Conservation (phyloP, 1,284 basidiomycete species). For the Ganoderma lucidum region DNA sequence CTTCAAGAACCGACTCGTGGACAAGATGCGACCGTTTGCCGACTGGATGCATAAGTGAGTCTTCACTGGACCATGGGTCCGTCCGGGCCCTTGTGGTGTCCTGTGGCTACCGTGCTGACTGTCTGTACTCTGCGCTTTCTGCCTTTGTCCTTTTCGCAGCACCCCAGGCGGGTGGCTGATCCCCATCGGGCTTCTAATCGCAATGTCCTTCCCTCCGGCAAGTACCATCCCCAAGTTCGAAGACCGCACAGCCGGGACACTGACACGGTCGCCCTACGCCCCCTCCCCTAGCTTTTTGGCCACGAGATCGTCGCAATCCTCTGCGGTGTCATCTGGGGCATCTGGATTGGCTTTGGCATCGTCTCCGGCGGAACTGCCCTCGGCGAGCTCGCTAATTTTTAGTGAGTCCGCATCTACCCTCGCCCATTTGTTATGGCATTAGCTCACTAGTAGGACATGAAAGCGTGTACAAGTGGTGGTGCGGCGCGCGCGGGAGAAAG, state of each 20-base stretch:
- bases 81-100: too few relatives aligned
- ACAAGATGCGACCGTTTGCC: conserved; percentile 60
- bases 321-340: conserved; percentile 77
- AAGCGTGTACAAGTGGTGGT: conserved; percentile 72
- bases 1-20: conserved; percentile 63
- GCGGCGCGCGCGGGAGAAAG: conserved; percentile 68
- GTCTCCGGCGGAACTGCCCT: conserved; percentile 71
- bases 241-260: neutral
- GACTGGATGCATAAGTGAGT: conserved; percentile 56
- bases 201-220: conserved; percentile 81
- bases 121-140: neutral
- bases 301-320: conserved; percentile 81
- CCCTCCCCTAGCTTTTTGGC: conserved; percentile 63
- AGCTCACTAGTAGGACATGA: neutral
- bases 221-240: conserved; percentile 29
- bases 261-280: conserved; percentile 14
- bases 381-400: conserved; percentile 76
- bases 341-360: conserved; percentile 73
- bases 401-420: conserved; percentile 48
- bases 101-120: neutral
- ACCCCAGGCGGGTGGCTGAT: conserved; percentile 74
- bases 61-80: neutral
- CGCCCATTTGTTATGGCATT: neutral
- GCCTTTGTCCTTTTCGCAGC: conserved; percentile 23
- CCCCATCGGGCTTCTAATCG: conserved; percentile 80